Evolutionary conservation across 371 early-diverging fungal species (phyloP).

Genomic region (Zychaea mexicana): DNA sequence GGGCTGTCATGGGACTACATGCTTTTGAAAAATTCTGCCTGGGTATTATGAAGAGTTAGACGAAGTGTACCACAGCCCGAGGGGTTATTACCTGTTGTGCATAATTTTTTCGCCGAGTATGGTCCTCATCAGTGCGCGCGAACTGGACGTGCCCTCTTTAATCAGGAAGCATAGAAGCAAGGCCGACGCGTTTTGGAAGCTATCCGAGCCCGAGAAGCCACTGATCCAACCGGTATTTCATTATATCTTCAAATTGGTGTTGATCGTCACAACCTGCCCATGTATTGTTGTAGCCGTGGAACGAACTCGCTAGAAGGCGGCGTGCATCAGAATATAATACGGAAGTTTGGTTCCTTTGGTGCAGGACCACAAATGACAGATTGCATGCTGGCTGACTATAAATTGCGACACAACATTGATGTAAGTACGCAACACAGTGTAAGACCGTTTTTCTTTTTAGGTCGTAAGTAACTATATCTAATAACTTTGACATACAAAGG

Average conservation of each 20-base stretch:
- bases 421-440: background rate
- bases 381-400: background rate
- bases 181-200: background rate
- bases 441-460: background rate
- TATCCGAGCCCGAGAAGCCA: background rate
- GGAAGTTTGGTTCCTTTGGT: background rate
- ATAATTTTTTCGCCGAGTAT: background rate
- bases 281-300: background rate
- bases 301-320: background rate
- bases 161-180: background rate
- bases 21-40: background rate
- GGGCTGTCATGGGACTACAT: background rate
- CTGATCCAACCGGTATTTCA: background rate
- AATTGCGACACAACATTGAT: background rate
- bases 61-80: background rate
- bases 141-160: background rate
- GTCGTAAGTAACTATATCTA: background rate
- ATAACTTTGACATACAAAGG: background rate
- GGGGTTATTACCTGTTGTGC: background rate
- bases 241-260: background rate
- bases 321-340: background rate
- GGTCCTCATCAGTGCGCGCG: background rate
- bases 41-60: background rate
- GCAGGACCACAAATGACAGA: background rate
- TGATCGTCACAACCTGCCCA: background rate